Percentiles rank a stretch among this genome's conserved stretches.
Conservation (phyloP, 495 filamentous ascomycete species). For the Xylaria venustula region DNA sequence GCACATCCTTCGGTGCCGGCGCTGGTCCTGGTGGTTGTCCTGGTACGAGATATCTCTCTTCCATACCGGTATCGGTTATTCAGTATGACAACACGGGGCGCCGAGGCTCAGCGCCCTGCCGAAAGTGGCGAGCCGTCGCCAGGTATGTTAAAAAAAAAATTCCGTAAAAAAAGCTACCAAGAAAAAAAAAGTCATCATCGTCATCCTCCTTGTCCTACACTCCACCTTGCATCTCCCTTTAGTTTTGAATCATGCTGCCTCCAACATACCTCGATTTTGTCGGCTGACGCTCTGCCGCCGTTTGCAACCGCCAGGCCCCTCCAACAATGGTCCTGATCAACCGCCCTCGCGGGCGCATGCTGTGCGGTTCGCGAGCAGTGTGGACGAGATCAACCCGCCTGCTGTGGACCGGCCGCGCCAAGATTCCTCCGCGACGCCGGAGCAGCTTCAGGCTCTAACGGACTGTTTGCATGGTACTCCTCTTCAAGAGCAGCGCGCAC, state of each 20-base stretch:
- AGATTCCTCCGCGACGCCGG: slow-evolving; percentile 50
- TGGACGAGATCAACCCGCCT: slow-evolving; percentile 72
- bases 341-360: slow-evolving; percentile 40
- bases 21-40: background rate
- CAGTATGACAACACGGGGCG: slow-evolving; percentile 7
- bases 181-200: too few relatives aligned
- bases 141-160: slow-evolving; percentile 10
- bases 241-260: background rate
- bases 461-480: slow-evolving; percentile 67
- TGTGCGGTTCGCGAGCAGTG: slow-evolving; percentile 76
- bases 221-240: background rate
- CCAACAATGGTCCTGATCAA: slow-evolving; percentile 21
- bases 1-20: background rate
- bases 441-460: slow-evolving; percentile 71
- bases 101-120: background rate
- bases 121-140: background rate
- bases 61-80: background rate
- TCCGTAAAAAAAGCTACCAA: too few relatives aligned
- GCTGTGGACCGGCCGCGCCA: slow-evolving; percentile 26
- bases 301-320: slow-evolving; percentile 22
- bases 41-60: background rate
- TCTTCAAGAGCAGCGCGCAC: slow-evolving; percentile 77
- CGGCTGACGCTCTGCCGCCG: slow-evolving; percentile 14
- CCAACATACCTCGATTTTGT: slow-evolving; percentile 6
- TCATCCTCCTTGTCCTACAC: slow-evolving; percentile 8